Evolutionary conservation across 2,329 filamentous ascomycete genomes (phyloP), one percentile per base, ranked within the genome.

Genomic region (Amphichorda felina): DNA sequence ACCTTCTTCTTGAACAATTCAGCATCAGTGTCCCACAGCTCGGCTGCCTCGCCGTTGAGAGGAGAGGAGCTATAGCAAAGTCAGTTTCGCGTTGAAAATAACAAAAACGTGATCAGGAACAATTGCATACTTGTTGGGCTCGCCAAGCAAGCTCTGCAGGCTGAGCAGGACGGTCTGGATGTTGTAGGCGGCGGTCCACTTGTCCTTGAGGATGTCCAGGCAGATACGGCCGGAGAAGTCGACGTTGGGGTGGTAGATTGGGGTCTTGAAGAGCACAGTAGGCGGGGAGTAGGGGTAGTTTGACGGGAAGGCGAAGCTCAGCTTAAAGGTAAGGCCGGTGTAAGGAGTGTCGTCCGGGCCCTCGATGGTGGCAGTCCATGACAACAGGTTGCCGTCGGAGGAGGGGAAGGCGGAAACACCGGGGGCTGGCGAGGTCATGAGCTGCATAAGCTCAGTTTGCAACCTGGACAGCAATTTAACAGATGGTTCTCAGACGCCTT

Each of bases 171-270:
- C 85, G 32, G 82, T 94, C 59, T 93, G 85, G 42, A 94, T 87
- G 54, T 96, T 96, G 71, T 95, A 93, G 30, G 93, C 88, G 14
- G 91, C 87, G 40, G 87, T 94, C 91, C 91, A 98, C 66, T 95
- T 95, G 60, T 96, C 91, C 71, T 95, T 96, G 45, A 98, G 70
- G 47, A 98, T 98, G 54, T 98, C 93, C 41, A 98, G 71, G 59
- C 91, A 98, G 60, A 98, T 98, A 38, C 91, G 76, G 28, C 91
- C 91, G 4, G 83, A 88, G 65, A 98, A 95, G 64, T 98, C 91
- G 48, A 98, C 85, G 50, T 98, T 98, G 36, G 91, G 91, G 60
- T 98, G 91, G 69, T 96, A 98, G 62, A 98, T 95, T 26, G 91
- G 91, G 6, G 93, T 98, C 68, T 88, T 94, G 77, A 95, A 98